Base-by-base conservation (phyloP, 2,329 filamentous ascomycete genomes). In the Fonsecaea nubica region DNA sequence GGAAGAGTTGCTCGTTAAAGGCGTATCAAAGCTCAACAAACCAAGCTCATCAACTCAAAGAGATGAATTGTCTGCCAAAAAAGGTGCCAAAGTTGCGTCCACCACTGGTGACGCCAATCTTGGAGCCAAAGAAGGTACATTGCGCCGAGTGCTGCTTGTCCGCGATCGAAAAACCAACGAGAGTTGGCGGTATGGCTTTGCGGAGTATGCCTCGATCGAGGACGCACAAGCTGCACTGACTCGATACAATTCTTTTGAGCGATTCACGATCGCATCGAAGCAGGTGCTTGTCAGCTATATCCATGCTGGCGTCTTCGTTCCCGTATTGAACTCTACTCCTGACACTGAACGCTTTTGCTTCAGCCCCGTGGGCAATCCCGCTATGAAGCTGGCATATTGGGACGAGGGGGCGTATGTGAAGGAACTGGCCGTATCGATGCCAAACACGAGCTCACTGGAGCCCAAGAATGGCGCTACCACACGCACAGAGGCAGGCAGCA, bases 241-340 rank as follows among this genome's bases (percentile, higher is more conserved):
- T 25, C 92, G 92, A 71, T 90, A 90, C 72, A 87, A 87, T 45
- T 89, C 88, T 38, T 87, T 89, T 33, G 87, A 91, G 10, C 90
- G 88, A 58, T 94, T 94, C 73, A 92, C 89, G 1, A 92, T 95
- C 68, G 89, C 89, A 0, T 92, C 89, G 2, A 89, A 88, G 70
- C 86, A 88, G 0, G 90, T 92, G 15, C 83, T 86, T 10, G 84
- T 92, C 30, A 90, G 86, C 52, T 92, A 90, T 71, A 93, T 93
- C 45, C 92, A 95, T 71, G 87, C 91, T n/a, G 92, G 92, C 4
- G 91, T 95, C 2, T 95, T 96, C 74, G 86, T 93, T 12, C 91
- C 90, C 0, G 89, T 91, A 52, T 83, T 90, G 57, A 85, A 89
- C 58, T 83, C 84, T 7, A 82, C 83, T 4, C 81, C 85, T 0